A percentile compares a stretch with the other conserved stretches of the same genome.
Evolutionary conservation across 2,329 filamentous ascomycete species (phyloP).

Genomic region (Clarireedia monteithiana): DNA sequence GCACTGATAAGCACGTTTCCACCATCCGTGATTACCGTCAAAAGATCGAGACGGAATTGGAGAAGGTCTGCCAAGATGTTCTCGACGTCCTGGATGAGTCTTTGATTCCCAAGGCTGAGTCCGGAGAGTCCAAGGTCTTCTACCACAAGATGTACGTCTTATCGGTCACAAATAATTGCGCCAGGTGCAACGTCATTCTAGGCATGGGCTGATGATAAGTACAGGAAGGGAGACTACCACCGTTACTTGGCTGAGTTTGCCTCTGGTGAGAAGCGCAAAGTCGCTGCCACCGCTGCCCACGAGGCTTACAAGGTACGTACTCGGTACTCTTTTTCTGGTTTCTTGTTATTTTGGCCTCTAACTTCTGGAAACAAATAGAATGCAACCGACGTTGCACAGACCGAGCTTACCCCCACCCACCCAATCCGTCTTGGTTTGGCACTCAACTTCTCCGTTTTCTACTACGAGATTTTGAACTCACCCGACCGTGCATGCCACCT

Average conservation of each 20-base stretch:
- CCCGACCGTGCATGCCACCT: constrained; percentile 96
- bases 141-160: constrained; percentile 96
- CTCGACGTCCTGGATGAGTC: constrained; percentile 89
- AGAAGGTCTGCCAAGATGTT: constrained; percentile 97
- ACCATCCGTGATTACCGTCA: constrained; percentile 96
- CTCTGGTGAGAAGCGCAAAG: constrained; percentile 86
- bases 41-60: constrained; percentile 96
- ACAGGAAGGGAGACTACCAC: constrained; percentile 95
- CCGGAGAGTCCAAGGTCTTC: constrained; percentile 98
- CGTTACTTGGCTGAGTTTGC: constrained; percentile 92
- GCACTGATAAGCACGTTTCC: constrained; percentile 85
- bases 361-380: constrained; percentile 47
- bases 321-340: constrained; percentile 10
- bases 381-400: constrained; percentile 96
- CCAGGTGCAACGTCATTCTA: constrained; percentile 12
- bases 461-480: constrained; percentile 98
- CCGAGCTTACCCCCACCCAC: constrained; percentile 93
- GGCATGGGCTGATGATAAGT: constrained; percentile 8
- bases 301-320: constrained; percentile 88
- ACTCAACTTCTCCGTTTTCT: constrained; percentile 99
- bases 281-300: constrained; percentile 76
- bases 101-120: constrained; percentile 91
- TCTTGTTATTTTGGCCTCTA: neutral
- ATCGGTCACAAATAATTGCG: constrained; percentile 11
- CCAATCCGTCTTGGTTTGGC: constrained; percentile 96